Base-by-base conservation (phyloP, 116 monocot genomes). In the Posidonia oceanica region DNA sequence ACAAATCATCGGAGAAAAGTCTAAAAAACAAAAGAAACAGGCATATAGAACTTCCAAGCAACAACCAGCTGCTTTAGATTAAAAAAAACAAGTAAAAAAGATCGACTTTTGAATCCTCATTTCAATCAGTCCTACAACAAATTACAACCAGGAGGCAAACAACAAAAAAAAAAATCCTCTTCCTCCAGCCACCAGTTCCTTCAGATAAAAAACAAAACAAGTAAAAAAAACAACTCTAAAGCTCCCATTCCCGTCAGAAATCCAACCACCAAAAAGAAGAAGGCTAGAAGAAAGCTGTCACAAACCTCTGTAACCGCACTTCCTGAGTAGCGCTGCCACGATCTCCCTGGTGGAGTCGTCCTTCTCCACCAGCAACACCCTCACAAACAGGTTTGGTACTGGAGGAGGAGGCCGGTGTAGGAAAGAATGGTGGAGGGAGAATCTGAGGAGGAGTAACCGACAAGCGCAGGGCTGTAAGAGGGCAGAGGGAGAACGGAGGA, bases 311-410 rank as follows among this genome's bases (percentile, higher is more conserved):
- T 90, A 94, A 29, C 87, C 76, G 66, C 94, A 94, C 62, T 90
- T 90, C 37, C 84, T 69, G 20, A 94, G 86, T 36, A 90, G 78
- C 17, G 90, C 90, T 11, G 85, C 21, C 69, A 94, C 83, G 79
- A 94, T 82, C 64, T 94, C 83, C 14, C 94, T 75, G 0, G 94
- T 94, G 15, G 90, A 90, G 68, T 90, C 83, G 76, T 94, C 94
- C 36, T 82, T 64, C 71, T 94, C 94, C 0, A 90, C 87, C 10
- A 94, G 77, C 58, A 94, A 71, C 54, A 94, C 94, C 64, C 85
- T 80, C 69, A 94, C 71, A 13, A 80, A 79, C 67, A 75, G n/a
- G n/a, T n/a, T n/a, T n/a, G n/a, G n/a, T n/a, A n/a, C n/a, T n/a
- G n/a, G n/a, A n/a, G n/a, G n/a, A n/a, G n/a, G n/a, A n/a, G n/a